Conservation (phyloP, 495 filamentous ascomycete species). For the Aspergillus olivimuriae region DNA sequence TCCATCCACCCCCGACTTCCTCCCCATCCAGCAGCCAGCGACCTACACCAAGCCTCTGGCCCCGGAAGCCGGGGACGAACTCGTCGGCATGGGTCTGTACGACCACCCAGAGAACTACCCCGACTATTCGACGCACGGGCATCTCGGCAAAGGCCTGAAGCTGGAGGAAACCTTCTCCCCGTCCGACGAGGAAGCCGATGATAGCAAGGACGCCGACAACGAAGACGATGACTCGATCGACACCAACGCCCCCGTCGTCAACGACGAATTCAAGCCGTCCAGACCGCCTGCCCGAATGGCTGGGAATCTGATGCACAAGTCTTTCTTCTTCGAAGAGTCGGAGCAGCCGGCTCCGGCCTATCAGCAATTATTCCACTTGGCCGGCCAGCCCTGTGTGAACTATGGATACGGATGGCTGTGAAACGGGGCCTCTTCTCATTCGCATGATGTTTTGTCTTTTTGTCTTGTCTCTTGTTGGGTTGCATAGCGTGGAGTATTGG, state of each 20-base stretch:
- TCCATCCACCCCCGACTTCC: slow-evolving; percentile 58
- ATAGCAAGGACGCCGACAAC: slow-evolving; percentile 35
- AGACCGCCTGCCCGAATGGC: slow-evolving; percentile 28
- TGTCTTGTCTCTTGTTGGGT: slow-evolving; percentile 13
- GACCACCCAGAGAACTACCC: slow-evolving; percentile 52
- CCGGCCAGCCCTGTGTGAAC: slow-evolving; percentile 30
- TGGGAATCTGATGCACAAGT: slow-evolving; percentile 35
- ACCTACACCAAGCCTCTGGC: slow-evolving; percentile 7
- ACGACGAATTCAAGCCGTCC: not conserved
- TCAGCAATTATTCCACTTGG: slow-evolving; percentile 25
- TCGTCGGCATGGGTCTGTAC: slow-evolving; percentile 81
- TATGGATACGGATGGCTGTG: slow-evolving; percentile 41
- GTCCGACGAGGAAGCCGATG: slow-evolving; percentile 48
- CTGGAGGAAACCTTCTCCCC: slow-evolving; percentile 80
- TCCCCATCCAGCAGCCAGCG: slow-evolving; percentile 42
- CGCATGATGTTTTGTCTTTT: slow-evolving; percentile 8
- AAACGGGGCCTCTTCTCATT: slow-evolving; percentile 7
- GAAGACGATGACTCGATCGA: slow-evolving; percentile 31
- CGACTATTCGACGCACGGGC: slow-evolving; percentile 38
- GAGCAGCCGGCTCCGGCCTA: slow-evolving; percentile 22
- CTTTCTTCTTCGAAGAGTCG: slow-evolving; percentile 41
- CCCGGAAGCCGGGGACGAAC: slow-evolving; percentile 55
- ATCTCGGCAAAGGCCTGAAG: slow-evolving; percentile 67
- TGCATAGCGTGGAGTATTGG: slow-evolving; percentile 37
- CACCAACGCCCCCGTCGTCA: slow-evolving; percentile 8